Percentiles rank a stretch among this genome's conserved stretches.
These are phyloP conservation scores for Kazachstania psychrophila DNA, from an alignment of 805 yeast genomes.

Conservation along the genomic window DNA sequence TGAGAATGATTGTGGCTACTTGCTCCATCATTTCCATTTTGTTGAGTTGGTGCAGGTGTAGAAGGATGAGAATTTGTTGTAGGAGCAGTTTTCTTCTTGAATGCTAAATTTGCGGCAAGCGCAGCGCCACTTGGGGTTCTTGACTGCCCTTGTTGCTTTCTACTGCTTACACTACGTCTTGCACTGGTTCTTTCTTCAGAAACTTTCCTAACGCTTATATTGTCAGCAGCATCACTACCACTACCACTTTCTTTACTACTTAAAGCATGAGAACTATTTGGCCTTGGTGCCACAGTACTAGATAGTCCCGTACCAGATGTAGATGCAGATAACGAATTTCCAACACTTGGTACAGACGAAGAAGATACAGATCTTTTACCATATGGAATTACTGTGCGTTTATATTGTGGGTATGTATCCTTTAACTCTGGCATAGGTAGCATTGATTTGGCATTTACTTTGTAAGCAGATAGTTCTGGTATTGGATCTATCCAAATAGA, in stretches of 20 bases:
- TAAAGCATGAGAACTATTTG: constrained; percentile 3
- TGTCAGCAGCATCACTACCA: background rate
- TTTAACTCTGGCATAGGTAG: constrained; percentile 54
- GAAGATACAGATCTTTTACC: constrained; percentile 1
- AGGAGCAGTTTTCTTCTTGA: constrained; percentile 11
- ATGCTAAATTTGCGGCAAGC: constrained; percentile 19
- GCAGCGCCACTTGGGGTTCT: constrained; percentile 17
- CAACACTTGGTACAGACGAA: background rate
- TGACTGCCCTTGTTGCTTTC: constrained; percentile 12
- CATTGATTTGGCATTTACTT: constrained; percentile 70
- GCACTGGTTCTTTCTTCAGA: constrained; percentile 28
- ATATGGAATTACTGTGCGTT: constrained; percentile 3
- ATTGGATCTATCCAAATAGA: constrained; percentile 50
- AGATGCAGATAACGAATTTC: background rate
- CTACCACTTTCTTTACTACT: background rate
- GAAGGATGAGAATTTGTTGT: constrained; percentile 1
- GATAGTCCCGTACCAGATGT: too few species aligned
- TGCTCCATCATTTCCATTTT: background rate
- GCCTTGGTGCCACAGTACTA: background rate
- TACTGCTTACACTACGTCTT: constrained; percentile 15
- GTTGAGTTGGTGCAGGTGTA: too few species aligned
- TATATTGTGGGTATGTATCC: constrained; percentile 6
- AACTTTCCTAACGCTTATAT: constrained; percentile 7
- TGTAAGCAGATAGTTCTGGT: constrained; percentile 64
- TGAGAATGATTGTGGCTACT: background rate